Conservation (phyloP, 108 stramenopile genomes). For the Cyclotella baltica region DNA sequence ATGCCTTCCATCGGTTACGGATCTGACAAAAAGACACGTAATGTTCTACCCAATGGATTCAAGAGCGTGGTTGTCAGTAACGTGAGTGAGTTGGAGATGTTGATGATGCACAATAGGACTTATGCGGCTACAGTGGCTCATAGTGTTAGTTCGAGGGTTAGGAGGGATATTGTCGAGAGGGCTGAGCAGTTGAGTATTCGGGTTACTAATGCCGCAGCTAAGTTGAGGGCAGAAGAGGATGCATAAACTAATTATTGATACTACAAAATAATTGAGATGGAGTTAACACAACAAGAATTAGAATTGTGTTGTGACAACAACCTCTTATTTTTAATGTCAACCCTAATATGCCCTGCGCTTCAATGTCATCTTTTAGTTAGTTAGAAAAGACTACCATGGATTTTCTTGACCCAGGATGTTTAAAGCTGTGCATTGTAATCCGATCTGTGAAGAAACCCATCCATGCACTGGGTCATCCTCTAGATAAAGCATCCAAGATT, state of each 20-base stretch:
- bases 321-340: no score
- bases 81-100: slow-evolving; percentile 97
- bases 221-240: slow-evolving; percentile 95
- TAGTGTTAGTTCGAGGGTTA: slow-evolving; percentile 91
- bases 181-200: slow-evolving; percentile 97
- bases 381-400: no score
- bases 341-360: not conserved
- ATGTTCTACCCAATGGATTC: slow-evolving; percentile 99
- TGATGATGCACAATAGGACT: slow-evolving; percentile 99
- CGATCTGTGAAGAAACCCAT: no score
- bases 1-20: slow-evolving; percentile 99
- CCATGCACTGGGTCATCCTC: no score
- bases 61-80: slow-evolving; percentile 97
- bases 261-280: not conserved
- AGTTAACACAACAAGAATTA: not conserved
- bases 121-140: slow-evolving; percentile 99
- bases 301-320: not conserved
- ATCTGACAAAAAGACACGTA: slow-evolving; percentile 97
- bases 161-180: slow-evolving; percentile 96
- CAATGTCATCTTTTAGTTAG: not conserved
- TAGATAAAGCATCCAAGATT: no score
- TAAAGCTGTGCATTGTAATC: no score
- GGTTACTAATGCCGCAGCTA: slow-evolving; percentile 92
- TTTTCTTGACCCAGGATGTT: no score
- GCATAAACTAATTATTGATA: slow-evolving; percentile 64